phyloP scores from a whole-genome alignment of 768 basidiomycete species.

The Pleurotus pulmonarius region DNA sequence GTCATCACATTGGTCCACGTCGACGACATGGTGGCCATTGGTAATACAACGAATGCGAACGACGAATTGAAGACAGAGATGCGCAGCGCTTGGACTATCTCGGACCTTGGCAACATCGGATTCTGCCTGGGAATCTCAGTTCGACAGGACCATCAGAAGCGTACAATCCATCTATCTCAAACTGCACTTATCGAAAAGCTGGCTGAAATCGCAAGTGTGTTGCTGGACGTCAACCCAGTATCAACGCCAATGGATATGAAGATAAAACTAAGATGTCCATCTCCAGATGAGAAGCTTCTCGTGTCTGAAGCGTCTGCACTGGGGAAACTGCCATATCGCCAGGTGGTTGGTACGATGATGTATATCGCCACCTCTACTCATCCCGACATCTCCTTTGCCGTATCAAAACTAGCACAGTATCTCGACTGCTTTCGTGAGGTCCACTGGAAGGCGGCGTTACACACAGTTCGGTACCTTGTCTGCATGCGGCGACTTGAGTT shows the following conservation, averaged over 20 bases:
- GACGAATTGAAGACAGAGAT: constrained; percentile 24
- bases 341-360: constrained; percentile 15
- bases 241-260: constrained; percentile 21
- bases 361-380: constrained; percentile 16
- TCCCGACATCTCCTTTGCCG: constrained; percentile 21
- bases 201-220: constrained; percentile 11
- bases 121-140: constrained; percentile 34
- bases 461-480: neutral
- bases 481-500: neutral
- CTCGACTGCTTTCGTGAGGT: constrained; percentile 17
- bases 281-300: constrained; percentile 1
- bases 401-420: constrained; percentile 22
- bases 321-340: neutral
- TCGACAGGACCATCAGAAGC: constrained; percentile 16
- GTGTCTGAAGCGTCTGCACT: neutral
- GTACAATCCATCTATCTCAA: constrained; percentile 20
- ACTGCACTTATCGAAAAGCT: constrained; percentile 22
- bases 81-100: constrained; percentile 22
- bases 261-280: constrained; percentile 9
- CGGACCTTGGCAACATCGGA: constrained; percentile 26
- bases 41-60: constrained; percentile 8
- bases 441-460: neutral
- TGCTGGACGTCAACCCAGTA: constrained; percentile 14
- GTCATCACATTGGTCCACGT: constrained; percentile 30
- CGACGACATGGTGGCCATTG: constrained; percentile 25